Percentiles rank a stretch among this genome's conserved stretches.
These are phyloP conservation scores for Gnaphalium uliginosum DNA, from an alignment of 129 eudicot species.

Conservation along the genomic window DNA sequence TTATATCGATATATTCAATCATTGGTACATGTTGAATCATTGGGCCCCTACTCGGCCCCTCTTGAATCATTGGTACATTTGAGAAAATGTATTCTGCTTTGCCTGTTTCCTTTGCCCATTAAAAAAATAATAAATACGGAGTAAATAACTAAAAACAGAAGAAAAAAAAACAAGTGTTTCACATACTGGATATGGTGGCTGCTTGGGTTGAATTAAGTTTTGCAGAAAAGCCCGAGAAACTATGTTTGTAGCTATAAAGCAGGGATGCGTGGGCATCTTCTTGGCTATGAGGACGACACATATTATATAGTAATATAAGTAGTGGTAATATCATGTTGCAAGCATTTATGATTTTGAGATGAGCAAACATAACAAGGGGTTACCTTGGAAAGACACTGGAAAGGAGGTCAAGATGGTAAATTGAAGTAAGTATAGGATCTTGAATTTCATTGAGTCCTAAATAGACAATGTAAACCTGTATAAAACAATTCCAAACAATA, in stretches of 20 bases:
- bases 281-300: constrained; percentile 32
- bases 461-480: constrained; percentile 76
- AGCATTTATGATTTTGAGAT: not conserved
- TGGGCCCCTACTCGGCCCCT: too few species aligned
- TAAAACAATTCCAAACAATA: constrained; percentile 9
- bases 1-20: too few species aligned
- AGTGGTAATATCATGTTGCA: not conserved
- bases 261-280: constrained; percentile 61
- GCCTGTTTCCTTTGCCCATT: not conserved
- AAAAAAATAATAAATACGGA: too few species aligned
- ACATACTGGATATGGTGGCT: constrained; percentile 51
- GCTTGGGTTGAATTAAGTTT: constrained; percentile 67
- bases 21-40: too few species aligned
- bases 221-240: constrained; percentile 81
- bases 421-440: constrained; percentile 58
- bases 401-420: constrained; percentile 56
- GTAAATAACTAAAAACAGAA: too few species aligned
- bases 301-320: not conserved
- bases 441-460: constrained; percentile 51
- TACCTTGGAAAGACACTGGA: constrained; percentile 58
- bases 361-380: not conserved
- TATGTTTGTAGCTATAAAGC: constrained; percentile 76
- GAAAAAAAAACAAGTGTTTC: constrained; percentile 5
- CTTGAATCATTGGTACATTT: not conserved
- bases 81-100: not conserved